phyloP scores from a whole-genome alignment of 441 rosid species.

The Adansonia grandidieri region DNA sequence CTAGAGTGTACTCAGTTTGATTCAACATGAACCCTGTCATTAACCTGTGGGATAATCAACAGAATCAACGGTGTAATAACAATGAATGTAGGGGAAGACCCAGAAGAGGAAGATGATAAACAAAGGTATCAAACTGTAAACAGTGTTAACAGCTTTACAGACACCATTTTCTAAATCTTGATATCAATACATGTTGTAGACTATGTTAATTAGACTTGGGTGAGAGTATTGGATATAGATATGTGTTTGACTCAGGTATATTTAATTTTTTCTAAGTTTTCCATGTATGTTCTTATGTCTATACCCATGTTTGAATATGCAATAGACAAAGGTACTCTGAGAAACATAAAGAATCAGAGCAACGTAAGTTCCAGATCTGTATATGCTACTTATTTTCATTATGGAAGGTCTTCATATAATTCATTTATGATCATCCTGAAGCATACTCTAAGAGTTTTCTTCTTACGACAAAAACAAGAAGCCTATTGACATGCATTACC shows the following conservation, averaged over 20 bases:
- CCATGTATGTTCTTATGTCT: too few species aligned
- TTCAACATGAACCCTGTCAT: conserved; percentile 87
- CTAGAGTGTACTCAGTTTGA: conserved; percentile 79
- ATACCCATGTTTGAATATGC: too few species aligned
- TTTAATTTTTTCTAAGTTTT: too few species aligned
- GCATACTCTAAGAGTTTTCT: not conserved
- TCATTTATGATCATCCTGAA: not conserved
- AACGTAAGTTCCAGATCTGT: too few species aligned
- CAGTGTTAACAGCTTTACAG: not conserved
- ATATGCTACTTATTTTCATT: not conserved
- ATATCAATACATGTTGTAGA: not conserved
- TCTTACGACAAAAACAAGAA: not conserved
- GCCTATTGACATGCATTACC: conserved; percentile 42
- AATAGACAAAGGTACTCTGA: too few species aligned
- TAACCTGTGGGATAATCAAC: conserved; percentile 47
- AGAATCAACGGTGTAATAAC: not conserved
- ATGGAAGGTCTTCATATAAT: not conserved
- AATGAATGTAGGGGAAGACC: not conserved
- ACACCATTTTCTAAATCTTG: not conserved
- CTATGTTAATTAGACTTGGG: too few species aligned
- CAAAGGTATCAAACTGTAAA: not conserved
- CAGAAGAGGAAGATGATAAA: not conserved
- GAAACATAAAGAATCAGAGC: too few species aligned
- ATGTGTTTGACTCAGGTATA: too few species aligned
- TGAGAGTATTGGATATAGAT: too few species aligned